phyloP scores from a whole-genome alignment of 163 green algal genomes.

The Coccomyxa subellipsoidea region DNA sequence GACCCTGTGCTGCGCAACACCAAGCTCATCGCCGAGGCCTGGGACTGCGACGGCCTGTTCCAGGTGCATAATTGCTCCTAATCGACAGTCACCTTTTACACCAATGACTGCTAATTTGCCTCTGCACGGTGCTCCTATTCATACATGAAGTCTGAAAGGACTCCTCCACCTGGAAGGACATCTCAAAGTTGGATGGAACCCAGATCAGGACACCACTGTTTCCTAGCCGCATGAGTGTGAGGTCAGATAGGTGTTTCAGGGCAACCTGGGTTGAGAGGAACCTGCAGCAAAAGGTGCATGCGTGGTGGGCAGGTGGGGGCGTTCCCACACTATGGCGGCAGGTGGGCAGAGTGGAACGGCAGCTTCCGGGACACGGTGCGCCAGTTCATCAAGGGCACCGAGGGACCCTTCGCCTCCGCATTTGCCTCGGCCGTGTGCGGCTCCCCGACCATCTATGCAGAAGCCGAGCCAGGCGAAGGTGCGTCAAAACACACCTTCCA shows the following conservation, averaged over 20 bases:
- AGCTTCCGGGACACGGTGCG: slow-evolving; percentile 87
- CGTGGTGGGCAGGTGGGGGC: slow-evolving; percentile 71
- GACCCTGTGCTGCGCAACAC: slow-evolving; percentile 87
- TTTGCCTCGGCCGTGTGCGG: slow-evolving; percentile 87
- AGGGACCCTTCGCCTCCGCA: slow-evolving; percentile 73
- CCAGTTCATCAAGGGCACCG: slow-evolving; percentile 81
- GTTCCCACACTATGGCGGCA: slow-evolving; percentile 95
- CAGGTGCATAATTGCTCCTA: slow-evolving; percentile 52
- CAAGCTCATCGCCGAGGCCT: slow-evolving; percentile 98
- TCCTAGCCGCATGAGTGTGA: too few species aligned
- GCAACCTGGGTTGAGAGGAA: too few species aligned
- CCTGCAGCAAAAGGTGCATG: not conserved
- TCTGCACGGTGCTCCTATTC: too few species aligned
- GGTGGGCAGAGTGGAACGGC: slow-evolving; percentile 98
- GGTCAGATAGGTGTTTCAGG: too few species aligned
- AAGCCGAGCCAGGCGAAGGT: slow-evolving; percentile 15
- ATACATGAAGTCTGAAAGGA: too few species aligned
- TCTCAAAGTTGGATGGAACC: too few species aligned
- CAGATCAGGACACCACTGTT: too few species aligned
- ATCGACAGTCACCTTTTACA: too few species aligned
- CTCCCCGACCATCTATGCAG: slow-evolving; percentile 86
- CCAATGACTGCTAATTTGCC: too few species aligned
- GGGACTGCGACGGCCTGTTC: slow-evolving; percentile 95
- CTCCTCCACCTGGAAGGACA: too few species aligned
- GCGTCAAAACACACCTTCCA: not conserved